Percentiles rank a stretch among this genome's conserved stretches.
Evolutionary conservation across 148 eudicot genomes (phyloP).

Genomic region (Cornus kousa): DNA sequence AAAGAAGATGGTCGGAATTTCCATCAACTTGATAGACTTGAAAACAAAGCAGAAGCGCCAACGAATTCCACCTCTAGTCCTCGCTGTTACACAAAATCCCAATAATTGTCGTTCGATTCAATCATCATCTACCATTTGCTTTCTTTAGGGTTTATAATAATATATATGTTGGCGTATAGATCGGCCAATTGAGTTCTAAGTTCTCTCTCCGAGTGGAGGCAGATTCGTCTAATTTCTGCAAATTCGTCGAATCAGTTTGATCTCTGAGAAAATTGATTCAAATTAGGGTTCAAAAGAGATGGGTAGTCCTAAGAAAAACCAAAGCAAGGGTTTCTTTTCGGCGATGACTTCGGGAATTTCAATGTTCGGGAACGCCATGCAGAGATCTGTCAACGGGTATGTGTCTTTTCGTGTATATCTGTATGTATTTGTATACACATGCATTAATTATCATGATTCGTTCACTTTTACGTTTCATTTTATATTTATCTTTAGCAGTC

Average conservation of each 20-base stretch:
- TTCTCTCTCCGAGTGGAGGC: neutral
- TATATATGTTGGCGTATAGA: neutral
- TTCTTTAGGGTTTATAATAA: too few species aligned
- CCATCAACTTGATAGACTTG: neutral
- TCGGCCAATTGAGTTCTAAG: neutral
- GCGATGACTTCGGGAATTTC: slow-evolving; percentile 63
- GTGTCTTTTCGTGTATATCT: neutral
- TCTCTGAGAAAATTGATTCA: neutral
- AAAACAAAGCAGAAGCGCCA: slow-evolving; percentile 2
- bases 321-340: slow-evolving; percentile 57
- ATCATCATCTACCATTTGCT: neutral
- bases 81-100: slow-evolving; percentile 1
- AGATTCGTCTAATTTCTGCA: neutral
- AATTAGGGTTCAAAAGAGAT: slow-evolving; percentile 36
- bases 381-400: slow-evolving; percentile 80
- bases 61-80: neutral
- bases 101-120: neutral
- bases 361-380: slow-evolving; percentile 65
- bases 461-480: neutral
- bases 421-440: neutral
- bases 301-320: slow-evolving; percentile 50
- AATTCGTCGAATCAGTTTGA: neutral
- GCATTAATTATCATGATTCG: neutral
- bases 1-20: neutral
- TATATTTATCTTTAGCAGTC: neutral